phyloP scores from a whole-genome alignment of 441 rosid genomes.

The Eutrema salsugineum region DNA sequence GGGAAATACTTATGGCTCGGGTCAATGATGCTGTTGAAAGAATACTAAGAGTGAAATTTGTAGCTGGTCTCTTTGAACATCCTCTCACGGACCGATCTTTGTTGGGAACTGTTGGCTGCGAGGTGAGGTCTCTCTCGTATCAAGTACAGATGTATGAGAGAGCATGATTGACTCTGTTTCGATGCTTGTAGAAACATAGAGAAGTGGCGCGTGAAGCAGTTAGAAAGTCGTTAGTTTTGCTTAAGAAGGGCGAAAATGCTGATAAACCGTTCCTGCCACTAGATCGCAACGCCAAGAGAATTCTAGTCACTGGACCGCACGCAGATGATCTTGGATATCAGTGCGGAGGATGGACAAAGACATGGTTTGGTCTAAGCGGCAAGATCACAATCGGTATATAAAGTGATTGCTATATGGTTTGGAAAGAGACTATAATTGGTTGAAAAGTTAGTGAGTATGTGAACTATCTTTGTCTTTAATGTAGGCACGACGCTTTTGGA shows the following conservation, averaged over 20 bases:
- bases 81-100: constrained; percentile 75
- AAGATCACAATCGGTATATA: constrained; percentile 69
- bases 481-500: constrained; percentile 87
- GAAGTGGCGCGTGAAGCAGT: constrained; percentile 85
- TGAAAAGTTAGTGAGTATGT: neutral
- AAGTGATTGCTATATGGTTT: neutral
- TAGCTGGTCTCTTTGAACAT: constrained; percentile 74
- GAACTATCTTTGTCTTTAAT: neutral
- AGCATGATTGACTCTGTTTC: neutral
- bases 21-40: constrained; percentile 86
- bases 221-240: constrained; percentile 78
- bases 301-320: constrained; percentile 78
- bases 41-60: constrained; percentile 84
- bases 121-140: constrained; percentile 41
- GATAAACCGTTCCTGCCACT: constrained; percentile 66
- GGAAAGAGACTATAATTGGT: neutral
- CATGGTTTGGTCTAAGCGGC: constrained; percentile 70
- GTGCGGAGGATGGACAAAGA: constrained; percentile 91
- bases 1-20: constrained; percentile 64
- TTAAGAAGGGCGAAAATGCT: constrained; percentile 72
- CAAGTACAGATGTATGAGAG: neutral
- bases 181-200: constrained; percentile 60
- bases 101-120: constrained; percentile 68
- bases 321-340: constrained; percentile 90
- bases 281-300: constrained; percentile 55